Percentiles rank a stretch among this genome's conserved stretches.
phyloP scores from a whole-genome alignment of 1,139 yeast species.

The Pichia sp. region DNA sequence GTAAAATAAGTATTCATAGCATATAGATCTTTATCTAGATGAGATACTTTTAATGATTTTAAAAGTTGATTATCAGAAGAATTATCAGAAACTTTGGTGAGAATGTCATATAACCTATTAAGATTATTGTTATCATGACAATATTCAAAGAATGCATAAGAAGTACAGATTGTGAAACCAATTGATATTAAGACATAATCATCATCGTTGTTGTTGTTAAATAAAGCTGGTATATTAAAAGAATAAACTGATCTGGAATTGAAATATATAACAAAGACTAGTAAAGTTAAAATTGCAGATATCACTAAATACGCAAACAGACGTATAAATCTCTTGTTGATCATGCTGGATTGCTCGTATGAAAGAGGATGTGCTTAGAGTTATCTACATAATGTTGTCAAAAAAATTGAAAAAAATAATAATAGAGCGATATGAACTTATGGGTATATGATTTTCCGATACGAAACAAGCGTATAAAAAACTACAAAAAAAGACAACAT shows the following conservation, averaged over 20 bases:
- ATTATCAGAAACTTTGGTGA: neutral
- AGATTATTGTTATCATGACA: slow-evolving; percentile 4
- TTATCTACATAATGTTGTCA: too few relatives aligned
- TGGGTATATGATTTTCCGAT: too few relatives aligned
- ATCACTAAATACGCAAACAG: too few relatives aligned
- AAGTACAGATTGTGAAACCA: slow-evolving; percentile 7
- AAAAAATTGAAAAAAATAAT: too few relatives aligned
- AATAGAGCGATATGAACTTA: too few relatives aligned
- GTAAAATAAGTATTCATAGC: neutral
- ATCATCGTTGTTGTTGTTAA: neutral
- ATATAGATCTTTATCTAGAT: neutral
- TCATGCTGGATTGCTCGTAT: too few relatives aligned
- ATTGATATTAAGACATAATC: slow-evolving; percentile 3
- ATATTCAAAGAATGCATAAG: slow-evolving; percentile 6
- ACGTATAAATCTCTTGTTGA: too few relatives aligned
- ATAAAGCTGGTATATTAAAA: neutral
- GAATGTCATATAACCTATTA: neutral
- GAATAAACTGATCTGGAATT: neutral
- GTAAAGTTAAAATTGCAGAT: neutral
- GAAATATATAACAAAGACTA: neutral
- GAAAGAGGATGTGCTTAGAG: too few relatives aligned
- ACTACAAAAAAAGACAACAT: too few relatives aligned
- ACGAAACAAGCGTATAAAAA: too few relatives aligned
- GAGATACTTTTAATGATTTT: neutral
- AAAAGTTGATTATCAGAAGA: neutral